These are phyloP conservation scores for Arthrobotrys sinensis DNA, from an alignment of 2,329 filamentous ascomycete species.

Conservation along the genomic window DNA sequence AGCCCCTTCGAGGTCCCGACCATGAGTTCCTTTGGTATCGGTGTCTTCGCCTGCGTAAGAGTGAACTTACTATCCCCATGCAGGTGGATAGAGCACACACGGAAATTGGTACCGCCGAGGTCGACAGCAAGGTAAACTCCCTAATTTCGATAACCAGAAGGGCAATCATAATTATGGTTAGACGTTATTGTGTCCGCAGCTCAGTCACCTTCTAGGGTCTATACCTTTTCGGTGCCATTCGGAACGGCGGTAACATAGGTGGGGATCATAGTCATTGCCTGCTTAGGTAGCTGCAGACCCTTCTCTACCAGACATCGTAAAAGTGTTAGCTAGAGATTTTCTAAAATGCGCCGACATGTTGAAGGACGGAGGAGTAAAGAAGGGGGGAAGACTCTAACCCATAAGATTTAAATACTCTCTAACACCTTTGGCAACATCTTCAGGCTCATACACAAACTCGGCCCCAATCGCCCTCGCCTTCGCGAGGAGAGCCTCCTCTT, in stretches of 20 bases:
- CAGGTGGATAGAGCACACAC: slow-evolving; percentile 93
- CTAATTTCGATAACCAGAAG: slow-evolving; percentile 69
- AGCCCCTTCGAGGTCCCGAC: slow-evolving; percentile 86
- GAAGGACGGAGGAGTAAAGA: neutral
- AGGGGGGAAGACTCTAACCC: slow-evolving; percentile 70
- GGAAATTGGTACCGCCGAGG: slow-evolving; percentile 97
- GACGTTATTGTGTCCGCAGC: slow-evolving; percentile 36
- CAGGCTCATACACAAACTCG: slow-evolving; percentile 86
- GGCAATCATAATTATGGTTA: slow-evolving; percentile 19
- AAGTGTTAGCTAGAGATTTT: slow-evolving; percentile 27
- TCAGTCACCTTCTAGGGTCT: slow-evolving; percentile 38
- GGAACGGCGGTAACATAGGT: slow-evolving; percentile 96
- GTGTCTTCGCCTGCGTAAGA: slow-evolving; percentile 90
- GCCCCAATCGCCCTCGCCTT: slow-evolving; percentile 85
- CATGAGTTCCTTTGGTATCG: slow-evolving; percentile 93
- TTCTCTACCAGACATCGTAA: slow-evolving; percentile 74
- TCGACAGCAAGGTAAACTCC: slow-evolving; percentile 97
- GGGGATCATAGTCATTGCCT: slow-evolving; percentile 93
- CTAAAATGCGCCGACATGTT: neutral
- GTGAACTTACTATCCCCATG: slow-evolving; percentile 96
- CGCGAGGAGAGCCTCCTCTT: slow-evolving; percentile 69
- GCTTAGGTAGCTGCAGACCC: slow-evolving; percentile 82
- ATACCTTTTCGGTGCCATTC: slow-evolving; percentile 96
- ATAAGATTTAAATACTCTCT: slow-evolving; percentile 89
- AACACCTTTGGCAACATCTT: slow-evolving; percentile 84